Percentiles rank a stretch among this genome's conserved stretches.
These are phyloP conservation scores for Tetrahymena malaccensis DNA, from an alignment of 73 alveolate genomes.

Conservation along the genomic window DNA sequence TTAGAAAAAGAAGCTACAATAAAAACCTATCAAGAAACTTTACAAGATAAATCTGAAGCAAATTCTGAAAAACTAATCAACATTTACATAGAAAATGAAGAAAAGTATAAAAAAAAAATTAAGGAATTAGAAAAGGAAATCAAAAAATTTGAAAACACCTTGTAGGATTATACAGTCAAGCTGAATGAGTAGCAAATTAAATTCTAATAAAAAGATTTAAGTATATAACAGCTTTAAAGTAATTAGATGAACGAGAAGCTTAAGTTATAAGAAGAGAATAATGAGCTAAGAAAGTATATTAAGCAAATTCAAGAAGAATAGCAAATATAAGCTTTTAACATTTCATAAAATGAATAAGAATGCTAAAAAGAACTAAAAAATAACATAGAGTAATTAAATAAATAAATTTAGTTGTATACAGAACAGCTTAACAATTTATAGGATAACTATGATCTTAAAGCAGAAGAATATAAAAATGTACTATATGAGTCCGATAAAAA, in stretches of 20 bases:
- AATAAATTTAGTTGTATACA: not conserved
- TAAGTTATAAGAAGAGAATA: not conserved
- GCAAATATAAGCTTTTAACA: not conserved
- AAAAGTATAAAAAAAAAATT: not conserved
- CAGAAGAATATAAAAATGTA: not conserved
- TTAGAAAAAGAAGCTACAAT: not conserved
- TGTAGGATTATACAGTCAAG: not conserved
- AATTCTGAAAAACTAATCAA: not conserved
- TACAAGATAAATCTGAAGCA: not conserved
- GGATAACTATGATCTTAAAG: not conserved
- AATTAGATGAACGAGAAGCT: not conserved
- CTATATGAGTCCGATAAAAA: not conserved
- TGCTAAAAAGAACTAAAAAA: not conserved
- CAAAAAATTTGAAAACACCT: not conserved
- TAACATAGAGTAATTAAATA: not conserved
- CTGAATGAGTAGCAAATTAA: not conserved
- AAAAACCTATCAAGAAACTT: not conserved
- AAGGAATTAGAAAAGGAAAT: not conserved
- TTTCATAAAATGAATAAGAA: not conserved
- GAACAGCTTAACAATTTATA: not conserved
- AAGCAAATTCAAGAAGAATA: not conserved
- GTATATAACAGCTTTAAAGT: not conserved
- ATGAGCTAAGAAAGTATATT: not conserved
- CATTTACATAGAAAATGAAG: not conserved
- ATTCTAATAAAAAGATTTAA: not conserved